Conservation (phyloP, 1,284 basidiomycete genomes). For the Pseudozyma pruni region DNA sequence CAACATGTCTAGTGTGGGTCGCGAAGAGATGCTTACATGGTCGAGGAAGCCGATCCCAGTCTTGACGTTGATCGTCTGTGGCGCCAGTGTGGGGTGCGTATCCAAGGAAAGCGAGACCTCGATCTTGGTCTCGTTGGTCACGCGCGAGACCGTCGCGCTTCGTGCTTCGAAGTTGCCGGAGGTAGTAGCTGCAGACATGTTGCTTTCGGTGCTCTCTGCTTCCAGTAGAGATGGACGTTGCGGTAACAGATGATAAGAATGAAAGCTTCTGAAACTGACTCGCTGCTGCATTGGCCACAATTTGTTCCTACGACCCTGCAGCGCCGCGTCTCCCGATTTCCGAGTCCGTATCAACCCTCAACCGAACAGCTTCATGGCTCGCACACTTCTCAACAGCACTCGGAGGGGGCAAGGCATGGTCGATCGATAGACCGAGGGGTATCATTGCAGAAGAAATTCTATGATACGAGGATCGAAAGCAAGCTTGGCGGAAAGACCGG, state of each 20-base stretch:
- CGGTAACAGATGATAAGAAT: conserved; percentile 11
- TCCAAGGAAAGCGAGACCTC: conserved; percentile 85
- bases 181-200: conserved; percentile 24
- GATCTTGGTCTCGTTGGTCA: conserved; percentile 93
- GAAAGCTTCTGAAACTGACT: conserved; percentile 14
- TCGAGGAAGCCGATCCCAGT: conserved; percentile 99
- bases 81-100: conserved; percentile 75
- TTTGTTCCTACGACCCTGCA: conserved; percentile 22
- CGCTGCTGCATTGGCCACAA: conserved; percentile 14
- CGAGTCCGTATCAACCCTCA: no score
- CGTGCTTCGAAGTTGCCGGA: conserved; percentile 57
- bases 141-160: conserved; percentile 80
- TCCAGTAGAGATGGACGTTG: not conserved
- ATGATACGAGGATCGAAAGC: no score
- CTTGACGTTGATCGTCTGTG: conserved; percentile 84
- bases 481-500: no score
- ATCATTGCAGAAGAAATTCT: conserved; percentile 2
- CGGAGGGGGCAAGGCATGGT: no score
- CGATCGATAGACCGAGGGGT: conserved; percentile 6
- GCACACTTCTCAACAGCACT: not conserved
- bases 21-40: conserved; percentile 76
- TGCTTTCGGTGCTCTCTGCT: not conserved
- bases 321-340: conserved; percentile 8
- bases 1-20: no score
- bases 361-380: no score